A percentile compares a stretch with the other conserved stretches of the same genome.
These are phyloP conservation scores for Geotrichum carabidarum DNA, from an alignment of 1,139 yeast species.

Conservation along the genomic window DNA sequence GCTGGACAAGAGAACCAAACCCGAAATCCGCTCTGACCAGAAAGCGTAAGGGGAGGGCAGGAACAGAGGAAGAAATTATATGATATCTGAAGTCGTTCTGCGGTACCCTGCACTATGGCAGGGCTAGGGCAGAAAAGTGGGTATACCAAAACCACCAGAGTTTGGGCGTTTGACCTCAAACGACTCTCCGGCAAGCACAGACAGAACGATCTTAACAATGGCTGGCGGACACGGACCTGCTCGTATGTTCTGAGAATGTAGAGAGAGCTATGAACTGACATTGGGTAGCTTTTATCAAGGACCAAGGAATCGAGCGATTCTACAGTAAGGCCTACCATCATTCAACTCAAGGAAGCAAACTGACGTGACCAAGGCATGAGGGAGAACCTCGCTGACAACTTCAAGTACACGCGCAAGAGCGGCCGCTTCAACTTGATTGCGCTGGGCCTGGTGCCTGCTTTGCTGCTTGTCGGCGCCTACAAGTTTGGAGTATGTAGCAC, in stretches of 20 bases:
- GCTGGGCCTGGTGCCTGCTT: constrained; percentile 36
- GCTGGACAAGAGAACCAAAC: no score
- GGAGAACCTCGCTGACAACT: constrained; percentile 32
- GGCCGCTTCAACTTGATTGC: constrained; percentile 34
- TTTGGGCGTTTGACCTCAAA: no score
- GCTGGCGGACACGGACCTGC: constrained; percentile 20
- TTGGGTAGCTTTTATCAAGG: constrained; percentile 31
- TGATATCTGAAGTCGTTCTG: no score
- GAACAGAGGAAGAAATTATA: no score
- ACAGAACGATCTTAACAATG: constrained; percentile 7
- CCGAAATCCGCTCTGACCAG: no score
- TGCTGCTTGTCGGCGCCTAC: constrained; percentile 33
- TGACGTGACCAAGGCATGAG: constrained; percentile 28
- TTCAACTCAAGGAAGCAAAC: constrained; percentile 1
- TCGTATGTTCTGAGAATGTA: constrained; percentile 10
- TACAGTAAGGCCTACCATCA: constrained; percentile 26
- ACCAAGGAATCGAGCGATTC: constrained; percentile 37
- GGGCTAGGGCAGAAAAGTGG: background rate
- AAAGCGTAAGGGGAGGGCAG: no score
- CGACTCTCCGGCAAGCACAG: background rate
- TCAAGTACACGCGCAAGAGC: constrained; percentile 32
- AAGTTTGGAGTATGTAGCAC: constrained; percentile 15
- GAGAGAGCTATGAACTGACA: background rate
- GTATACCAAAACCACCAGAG: no score
- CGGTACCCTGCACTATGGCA: background rate